Base-by-base conservation (phyloP, 192 early-diverging fungal species). In the Linnemannia exigua region DNA sequence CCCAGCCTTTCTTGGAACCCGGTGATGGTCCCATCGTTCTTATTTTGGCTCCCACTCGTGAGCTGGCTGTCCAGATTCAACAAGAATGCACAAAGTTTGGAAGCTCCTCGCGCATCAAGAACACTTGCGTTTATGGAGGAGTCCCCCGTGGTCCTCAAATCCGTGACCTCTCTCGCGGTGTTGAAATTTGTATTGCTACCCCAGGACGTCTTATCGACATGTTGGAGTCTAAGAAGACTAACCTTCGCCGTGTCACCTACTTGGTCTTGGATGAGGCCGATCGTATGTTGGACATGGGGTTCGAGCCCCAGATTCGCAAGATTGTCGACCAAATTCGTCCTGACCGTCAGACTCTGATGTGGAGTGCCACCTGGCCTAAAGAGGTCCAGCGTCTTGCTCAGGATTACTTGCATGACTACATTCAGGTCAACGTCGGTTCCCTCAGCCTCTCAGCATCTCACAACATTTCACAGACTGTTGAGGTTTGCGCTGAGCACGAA, bases 361-460 rank as follows among this genome's bases (percentile, higher is more conserved):
- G 97, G 97, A 97, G 96, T 87, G 99, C 99, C 15, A 99, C 99
- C 7, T 99, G 98, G 98, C 99, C 99, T 41, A 98, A 97, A 89
- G 95, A 97, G 67, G 97, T 99, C 14, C 96, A 99, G 84, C 89
- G 91, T 75, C 92, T 99, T 16, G 99, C 97, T 25, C 91, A 94
- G 61, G 97, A 98, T 78, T 99, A 96, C 80, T 88, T 99, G 72
- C 89, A 94, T 20, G 97, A 98, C 73, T 98, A 94, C 82, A 99
- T 99, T 87, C 97, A 98, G 86, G 96, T 99, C 71, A 99, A 96
- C 75, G 94, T 99, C 71, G 99, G 99, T 25, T 98, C 97, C 25
- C 83, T 98, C 35, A 96, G 97, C 31, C 91, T 99, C 19, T 93
- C 95, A n/a, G 98, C 99, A 47, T 96, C 92, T 63, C 96, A 98